A percentile compares a stretch with the other conserved stretches of the same genome.
Evolutionary conservation across 1,139 yeast genomes (phyloP).

Genomic region (Suhomyces guaymorum): DNA sequence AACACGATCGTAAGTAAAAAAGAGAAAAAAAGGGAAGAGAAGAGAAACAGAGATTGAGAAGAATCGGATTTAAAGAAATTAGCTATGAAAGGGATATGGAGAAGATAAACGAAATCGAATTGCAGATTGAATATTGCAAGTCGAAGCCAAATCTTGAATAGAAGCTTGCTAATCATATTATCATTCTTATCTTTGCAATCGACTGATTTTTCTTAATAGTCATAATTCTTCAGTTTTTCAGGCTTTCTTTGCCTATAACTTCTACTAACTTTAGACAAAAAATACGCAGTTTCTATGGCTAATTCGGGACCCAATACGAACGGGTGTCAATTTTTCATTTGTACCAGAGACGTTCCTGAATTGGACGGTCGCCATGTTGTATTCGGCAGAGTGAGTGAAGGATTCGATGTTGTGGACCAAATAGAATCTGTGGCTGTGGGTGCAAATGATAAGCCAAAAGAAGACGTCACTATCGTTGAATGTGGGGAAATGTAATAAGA

Average conservation of each 20-base stretch:
- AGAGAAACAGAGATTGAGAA: too few relatives aligned
- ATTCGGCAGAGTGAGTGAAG: slow-evolving; percentile 37
- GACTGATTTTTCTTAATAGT: too few relatives aligned
- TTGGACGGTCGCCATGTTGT: slow-evolving; percentile 39
- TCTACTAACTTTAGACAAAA: slow-evolving; percentile 7
- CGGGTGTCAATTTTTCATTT: slow-evolving; percentile 42
- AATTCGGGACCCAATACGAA: slow-evolving; percentile 44
- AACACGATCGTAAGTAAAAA: slow-evolving; percentile 23
- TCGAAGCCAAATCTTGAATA: too few relatives aligned
- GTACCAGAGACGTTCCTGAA: slow-evolving; percentile 26
- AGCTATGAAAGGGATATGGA: too few relatives aligned
- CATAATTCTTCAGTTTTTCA: too few relatives aligned
- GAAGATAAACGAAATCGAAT: too few relatives aligned
- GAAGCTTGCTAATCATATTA: too few relatives aligned
- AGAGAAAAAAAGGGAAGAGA: too few relatives aligned
- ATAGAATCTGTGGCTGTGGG: slow-evolving; percentile 22
- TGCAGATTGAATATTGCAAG: too few relatives aligned
- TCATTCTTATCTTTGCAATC: too few relatives aligned
- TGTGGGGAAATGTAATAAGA: slow-evolving; percentile 40
- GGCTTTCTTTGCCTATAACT: too few relatives aligned
- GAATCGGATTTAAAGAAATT: too few relatives aligned
- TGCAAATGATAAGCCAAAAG: slow-evolving; percentile 28
- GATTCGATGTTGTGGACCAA: slow-evolving; percentile 16
- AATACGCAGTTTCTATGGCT: slow-evolving; percentile 41
- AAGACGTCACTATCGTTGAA: slow-evolving; percentile 18